Conservation (phyloP, 345 rosid genomes). For the Citrus mangshanensis region DNA sequence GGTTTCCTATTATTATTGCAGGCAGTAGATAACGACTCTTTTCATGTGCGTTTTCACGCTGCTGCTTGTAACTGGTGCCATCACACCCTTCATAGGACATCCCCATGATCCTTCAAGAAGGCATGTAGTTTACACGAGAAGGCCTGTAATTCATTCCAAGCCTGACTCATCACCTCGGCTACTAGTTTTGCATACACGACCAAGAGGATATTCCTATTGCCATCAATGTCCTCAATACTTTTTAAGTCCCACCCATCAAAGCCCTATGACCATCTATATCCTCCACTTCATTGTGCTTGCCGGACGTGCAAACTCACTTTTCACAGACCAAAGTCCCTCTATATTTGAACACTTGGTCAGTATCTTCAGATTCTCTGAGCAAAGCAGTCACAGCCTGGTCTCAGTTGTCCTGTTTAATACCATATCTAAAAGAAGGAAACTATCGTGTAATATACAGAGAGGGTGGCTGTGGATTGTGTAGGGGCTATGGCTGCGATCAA, state of each 20-base stretch:
- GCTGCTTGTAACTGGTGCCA: slow-evolving; percentile 4
- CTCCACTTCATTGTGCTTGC: slow-evolving; percentile 19
- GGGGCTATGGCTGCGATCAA: slow-evolving; percentile 8
- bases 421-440: slow-evolving; percentile 12
- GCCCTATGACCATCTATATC: slow-evolving; percentile 7
- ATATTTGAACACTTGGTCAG: neutral
- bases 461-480: slow-evolving; percentile 13
- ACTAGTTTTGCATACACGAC: slow-evolving; percentile 17
- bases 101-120: slow-evolving; percentile 24
- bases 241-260: slow-evolving; percentile 14
- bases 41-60: slow-evolving; percentile 8
- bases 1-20: neutral
- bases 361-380: slow-evolving; percentile 8
- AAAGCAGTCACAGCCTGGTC: neutral
- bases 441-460: neutral
- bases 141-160: slow-evolving; percentile 6
- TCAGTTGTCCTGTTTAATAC: slow-evolving; percentile 7
- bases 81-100: slow-evolving; percentile 6
- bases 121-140: slow-evolving; percentile 4
- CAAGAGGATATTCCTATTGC: neutral
- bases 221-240: slow-evolving; percentile 9
- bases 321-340: neutral
- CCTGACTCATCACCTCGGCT: slow-evolving; percentile 9
- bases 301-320: slow-evolving; percentile 18
- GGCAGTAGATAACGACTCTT: neutral